phyloP scores from a whole-genome alignment of 495 filamentous ascomycete genomes.

The Penicillium odoratum region DNA sequence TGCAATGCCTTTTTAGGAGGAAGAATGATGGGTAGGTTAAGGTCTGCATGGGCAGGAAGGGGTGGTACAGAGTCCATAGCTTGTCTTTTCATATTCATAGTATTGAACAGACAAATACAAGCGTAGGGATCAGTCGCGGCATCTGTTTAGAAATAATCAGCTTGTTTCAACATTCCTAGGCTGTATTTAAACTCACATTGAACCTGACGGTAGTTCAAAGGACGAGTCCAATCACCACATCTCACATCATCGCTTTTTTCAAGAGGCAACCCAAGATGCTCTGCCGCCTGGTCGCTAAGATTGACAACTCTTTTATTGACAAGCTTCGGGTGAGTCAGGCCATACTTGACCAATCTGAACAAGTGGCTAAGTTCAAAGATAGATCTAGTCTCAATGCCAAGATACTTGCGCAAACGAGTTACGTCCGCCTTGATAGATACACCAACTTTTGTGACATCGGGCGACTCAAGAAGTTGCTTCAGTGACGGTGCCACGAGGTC shows the following conservation, averaged over 20 bases:
- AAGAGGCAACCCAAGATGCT: conserved; percentile 73
- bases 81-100: conserved; percentile 64
- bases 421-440: conserved; percentile 74
- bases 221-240: conserved; percentile 66
- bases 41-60: conserved; percentile 64
- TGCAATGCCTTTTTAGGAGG: conserved; percentile 3
- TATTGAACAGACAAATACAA: conserved; percentile 68
- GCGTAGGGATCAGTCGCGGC: conserved; percentile 85
- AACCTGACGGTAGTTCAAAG: conserved; percentile 65
- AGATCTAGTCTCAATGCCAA: conserved; percentile 62
- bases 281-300: conserved; percentile 65
- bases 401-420: conserved; percentile 64
- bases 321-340: conserved; percentile 44
- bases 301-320: conserved; percentile 68
- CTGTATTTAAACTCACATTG: conserved; percentile 54
- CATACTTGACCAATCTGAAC: conserved; percentile 70
- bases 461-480: conserved; percentile 67
- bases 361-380: conserved; percentile 81
- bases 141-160: conserved; percentile 47
- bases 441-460: conserved; percentile 72
- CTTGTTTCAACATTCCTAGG: background rate
- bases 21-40: conserved; percentile 56
- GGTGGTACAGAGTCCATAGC: conserved; percentile 68
- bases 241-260: conserved; percentile 69
- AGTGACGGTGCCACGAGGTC: conserved; percentile 70